These are phyloP conservation scores for Spathaspora gorwiae DNA, from an alignment of 805 yeast genomes.

Conservation along the genomic window DNA sequence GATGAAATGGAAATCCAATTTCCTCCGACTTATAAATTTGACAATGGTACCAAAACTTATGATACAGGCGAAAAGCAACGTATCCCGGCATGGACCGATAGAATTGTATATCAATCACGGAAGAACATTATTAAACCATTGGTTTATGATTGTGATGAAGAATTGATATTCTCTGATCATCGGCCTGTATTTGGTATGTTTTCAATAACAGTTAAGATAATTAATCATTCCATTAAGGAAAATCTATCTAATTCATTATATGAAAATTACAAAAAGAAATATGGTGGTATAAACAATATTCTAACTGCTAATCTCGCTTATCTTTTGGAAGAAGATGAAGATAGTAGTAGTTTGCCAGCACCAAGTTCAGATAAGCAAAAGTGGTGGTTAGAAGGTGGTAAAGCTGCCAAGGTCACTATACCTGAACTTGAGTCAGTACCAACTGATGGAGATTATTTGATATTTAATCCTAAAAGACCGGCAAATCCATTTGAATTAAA, in stretches of 20 bases:
- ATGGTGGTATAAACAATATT: constrained; percentile 40
- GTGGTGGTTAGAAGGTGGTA: constrained; percentile 91
- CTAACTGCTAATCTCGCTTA: constrained; percentile 15
- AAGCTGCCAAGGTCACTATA: constrained; percentile 63
- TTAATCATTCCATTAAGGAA: constrained; percentile 58
- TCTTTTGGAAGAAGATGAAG: constrained; percentile 18
- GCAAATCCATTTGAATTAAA: constrained; percentile 67
- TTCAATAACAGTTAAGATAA: constrained; percentile 55
- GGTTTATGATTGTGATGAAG: constrained; percentile 54
- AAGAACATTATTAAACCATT: constrained; percentile 56
- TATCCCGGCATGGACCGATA: constrained; percentile 95
- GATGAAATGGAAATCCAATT: constrained; percentile 74
- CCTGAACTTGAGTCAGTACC: constrained; percentile 34
- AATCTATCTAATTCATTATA: constrained; percentile 56
- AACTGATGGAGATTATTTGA: constrained; percentile 18
- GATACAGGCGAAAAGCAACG: constrained; percentile 91
- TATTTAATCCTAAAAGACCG: constrained; percentile 66
- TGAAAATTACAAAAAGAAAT: constrained; percentile 44
- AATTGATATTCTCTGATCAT: constrained; percentile 76
- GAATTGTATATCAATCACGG: constrained; percentile 60
- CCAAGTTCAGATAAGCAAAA: constrained; percentile 78
- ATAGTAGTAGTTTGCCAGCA: constrained; percentile 60
- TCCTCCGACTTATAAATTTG: constrained; percentile 89
- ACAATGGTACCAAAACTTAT: constrained; percentile 72
- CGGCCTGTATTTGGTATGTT: constrained; percentile 81